Conservation (phyloP, 306 rosid genomes). For the Arachis stenosperma region DNA sequence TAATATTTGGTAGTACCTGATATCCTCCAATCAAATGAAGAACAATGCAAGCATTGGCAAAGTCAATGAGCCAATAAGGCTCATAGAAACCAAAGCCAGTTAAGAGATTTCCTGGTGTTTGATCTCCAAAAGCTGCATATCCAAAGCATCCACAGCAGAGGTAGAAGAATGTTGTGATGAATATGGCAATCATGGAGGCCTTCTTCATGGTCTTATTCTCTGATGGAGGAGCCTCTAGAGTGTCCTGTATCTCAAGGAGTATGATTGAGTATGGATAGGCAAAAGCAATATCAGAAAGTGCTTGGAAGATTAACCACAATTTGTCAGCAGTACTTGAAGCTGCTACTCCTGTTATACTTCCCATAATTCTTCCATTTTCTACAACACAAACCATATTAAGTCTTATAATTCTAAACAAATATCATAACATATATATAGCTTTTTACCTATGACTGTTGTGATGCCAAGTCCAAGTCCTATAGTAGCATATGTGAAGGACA, state of each 20-base stretch:
- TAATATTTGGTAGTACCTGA: conserved; percentile 60
- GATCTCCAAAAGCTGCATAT: conserved; percentile 83
- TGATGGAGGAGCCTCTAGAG: conserved; percentile 76
- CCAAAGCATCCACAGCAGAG: conserved; percentile 89
- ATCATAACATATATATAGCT: neutral
- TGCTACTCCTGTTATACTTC: conserved; percentile 72
- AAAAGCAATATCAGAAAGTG: conserved; percentile 84
- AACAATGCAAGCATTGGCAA: conserved; percentile 86
- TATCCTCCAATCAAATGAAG: conserved; percentile 89
- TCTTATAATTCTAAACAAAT: neutral
- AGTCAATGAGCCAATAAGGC: conserved; percentile 83
- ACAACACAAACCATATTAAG: conserved; percentile 33
- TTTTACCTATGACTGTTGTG: conserved; percentile 56
- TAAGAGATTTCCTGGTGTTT: conserved; percentile 85
- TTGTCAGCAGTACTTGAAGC: conserved; percentile 60
- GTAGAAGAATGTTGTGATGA: conserved; percentile 77
- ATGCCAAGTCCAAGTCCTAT: conserved; percentile 82
- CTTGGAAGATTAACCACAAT: conserved; percentile 72
- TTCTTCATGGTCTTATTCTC: conserved; percentile 85
- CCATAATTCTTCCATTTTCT: conserved; percentile 77
- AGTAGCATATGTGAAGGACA: conserved; percentile 73
- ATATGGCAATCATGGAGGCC: conserved; percentile 62
- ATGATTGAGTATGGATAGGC: conserved; percentile 81
- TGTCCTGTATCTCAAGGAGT: conserved; percentile 89
- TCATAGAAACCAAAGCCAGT: conserved; percentile 84